A percentile compares a stretch with the other conserved stretches of the same genome.
phyloP scores from a whole-genome alignment of 768 basidiomycete species.

The Chiua virens region DNA sequence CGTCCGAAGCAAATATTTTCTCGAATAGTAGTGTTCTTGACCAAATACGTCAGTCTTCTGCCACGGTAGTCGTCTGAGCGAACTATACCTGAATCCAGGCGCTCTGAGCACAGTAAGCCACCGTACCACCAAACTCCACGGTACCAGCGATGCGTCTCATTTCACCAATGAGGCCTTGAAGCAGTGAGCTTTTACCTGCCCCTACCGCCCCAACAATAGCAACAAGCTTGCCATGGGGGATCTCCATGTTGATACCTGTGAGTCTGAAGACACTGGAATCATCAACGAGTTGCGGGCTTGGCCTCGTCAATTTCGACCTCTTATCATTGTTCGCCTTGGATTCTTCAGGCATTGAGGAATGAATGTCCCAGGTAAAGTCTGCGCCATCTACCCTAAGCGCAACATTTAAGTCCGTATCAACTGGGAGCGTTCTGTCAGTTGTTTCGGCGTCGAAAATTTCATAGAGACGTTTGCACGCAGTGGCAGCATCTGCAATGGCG shows the following conservation, averaged over 20 bases:
- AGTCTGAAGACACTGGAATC: slow-evolving; percentile 56
- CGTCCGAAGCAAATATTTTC: slow-evolving; percentile 90
- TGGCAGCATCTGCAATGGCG: slow-evolving; percentile 80
- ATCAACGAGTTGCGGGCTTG: slow-evolving; percentile 34
- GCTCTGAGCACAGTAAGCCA: slow-evolving; percentile 83
- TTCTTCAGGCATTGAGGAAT: slow-evolving; percentile 32
- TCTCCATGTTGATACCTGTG: slow-evolving; percentile 57
- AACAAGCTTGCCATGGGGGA: slow-evolving; percentile 76
- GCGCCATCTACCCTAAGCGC: slow-evolving; percentile 71
- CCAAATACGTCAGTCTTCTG: background rate
- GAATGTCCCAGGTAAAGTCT: slow-evolving; percentile 85
- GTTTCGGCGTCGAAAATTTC: slow-evolving; percentile 85
- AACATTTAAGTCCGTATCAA: slow-evolving; percentile 52
- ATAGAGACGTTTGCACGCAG: slow-evolving; percentile 73
- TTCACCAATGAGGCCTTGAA: slow-evolving; percentile 79
- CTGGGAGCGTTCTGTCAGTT: slow-evolving; percentile 53
- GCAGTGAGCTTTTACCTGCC: slow-evolving; percentile 54
- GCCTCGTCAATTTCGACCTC: background rate
- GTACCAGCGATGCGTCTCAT: slow-evolving; percentile 72
- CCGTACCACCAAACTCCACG: slow-evolving; percentile 70
- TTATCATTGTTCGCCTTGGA: slow-evolving; percentile 12
- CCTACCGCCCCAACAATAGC: slow-evolving; percentile 85
- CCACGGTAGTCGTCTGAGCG: too few relatives aligned
- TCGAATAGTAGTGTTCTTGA: slow-evolving; percentile 76
- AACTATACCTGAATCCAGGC: slow-evolving; percentile 80